These are phyloP conservation scores for Fusarium aywerte DNA, from an alignment of 2,329 filamentous ascomycete species.

Conservation along the genomic window DNA sequence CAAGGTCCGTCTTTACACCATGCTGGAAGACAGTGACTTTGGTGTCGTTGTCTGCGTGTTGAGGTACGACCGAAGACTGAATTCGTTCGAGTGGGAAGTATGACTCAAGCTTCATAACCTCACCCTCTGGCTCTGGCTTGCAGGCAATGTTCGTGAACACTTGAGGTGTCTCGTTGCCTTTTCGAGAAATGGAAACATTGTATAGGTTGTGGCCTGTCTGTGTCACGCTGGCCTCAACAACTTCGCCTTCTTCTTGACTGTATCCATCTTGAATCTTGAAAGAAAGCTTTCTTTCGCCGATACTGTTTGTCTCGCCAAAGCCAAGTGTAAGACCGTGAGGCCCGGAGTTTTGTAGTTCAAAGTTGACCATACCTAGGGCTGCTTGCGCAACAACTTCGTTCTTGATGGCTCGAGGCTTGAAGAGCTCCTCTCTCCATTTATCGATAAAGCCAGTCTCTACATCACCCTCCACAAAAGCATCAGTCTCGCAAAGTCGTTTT, in stretches of 20 bases:
- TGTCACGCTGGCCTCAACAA: constrained; percentile 64
- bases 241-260: constrained; percentile 70
- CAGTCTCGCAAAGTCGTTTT: constrained; percentile 84
- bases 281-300: constrained; percentile 59
- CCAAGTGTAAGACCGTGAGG: constrained; percentile 65
- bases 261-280: constrained; percentile 70
- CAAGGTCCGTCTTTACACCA: constrained; percentile 68
- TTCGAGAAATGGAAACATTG: constrained; percentile 58
- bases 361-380: constrained; percentile 76
- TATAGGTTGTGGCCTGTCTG: constrained; percentile 61
- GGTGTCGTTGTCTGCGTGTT: constrained; percentile 63
- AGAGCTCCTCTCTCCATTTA: constrained; percentile 84
- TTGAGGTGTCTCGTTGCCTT: constrained; percentile 52
- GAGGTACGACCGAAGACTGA: constrained; percentile 78
- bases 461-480: constrained; percentile 84
- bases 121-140: constrained; percentile 48
- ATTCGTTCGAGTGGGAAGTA: constrained; percentile 87
- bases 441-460: constrained; percentile 98
- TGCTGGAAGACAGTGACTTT: constrained; percentile 82
- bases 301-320: constrained; percentile 59
- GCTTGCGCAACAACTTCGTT: constrained; percentile 88
- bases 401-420: constrained; percentile 68
- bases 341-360: constrained; percentile 54
- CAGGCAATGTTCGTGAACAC: constrained; percentile 60
- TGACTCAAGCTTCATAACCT: constrained; percentile 50